Base-by-base conservation (phyloP, 2,329 filamentous ascomycete genomes). In the Calonectria pauciramosa region DNA sequence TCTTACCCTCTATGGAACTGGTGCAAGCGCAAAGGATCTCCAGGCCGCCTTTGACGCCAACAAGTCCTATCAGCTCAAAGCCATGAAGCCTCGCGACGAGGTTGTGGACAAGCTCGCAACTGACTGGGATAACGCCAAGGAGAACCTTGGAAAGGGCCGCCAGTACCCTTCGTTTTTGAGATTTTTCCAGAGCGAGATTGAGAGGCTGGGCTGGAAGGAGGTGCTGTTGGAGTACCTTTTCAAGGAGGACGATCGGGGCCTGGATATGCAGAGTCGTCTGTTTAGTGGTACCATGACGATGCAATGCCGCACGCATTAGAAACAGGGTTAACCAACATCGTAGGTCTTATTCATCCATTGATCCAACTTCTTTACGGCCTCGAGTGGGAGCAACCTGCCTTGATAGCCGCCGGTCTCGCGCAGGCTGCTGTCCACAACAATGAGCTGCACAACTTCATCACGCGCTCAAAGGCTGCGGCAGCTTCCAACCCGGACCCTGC, bases 351-450 rank as follows among this genome's bases (percentile, higher is more conserved):
- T 18, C 76, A 81, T 81, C 95, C 95, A 2, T 86, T 97, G 20
- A 96, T 98, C 76, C 95, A 98, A 82, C 89, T 98, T 26, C 94
- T 95, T 64, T 98, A 95, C 82, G 96, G 94, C 6, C 82, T 98
- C 44, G 95, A 98, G 82, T 98, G 95, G 86, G 83, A 90, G 13
- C 95, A 98, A 82, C 95, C 95, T 2, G 94, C 94, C 47, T 92
- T 98, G 73, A 89, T 98, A 34, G 95, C 95, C 8, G 91, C 96
- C 85, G 95, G 88, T 1, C 90, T 98, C 23, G 95, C 96, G 0
- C 93, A 97, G 85, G 89, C 94, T 1, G 91, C 93, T 10, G 91
- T 95, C 2, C 95, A 97, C 81, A 86, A 88, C 9, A 85, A 89
- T 54, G 89, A 90, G 83, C 87, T 94, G 2, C 86, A 85, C 1